These are phyloP conservation scores for Fragaria iinumae DNA, from an alignment of 306 rosid genomes.

Conservation along the genomic window DNA sequence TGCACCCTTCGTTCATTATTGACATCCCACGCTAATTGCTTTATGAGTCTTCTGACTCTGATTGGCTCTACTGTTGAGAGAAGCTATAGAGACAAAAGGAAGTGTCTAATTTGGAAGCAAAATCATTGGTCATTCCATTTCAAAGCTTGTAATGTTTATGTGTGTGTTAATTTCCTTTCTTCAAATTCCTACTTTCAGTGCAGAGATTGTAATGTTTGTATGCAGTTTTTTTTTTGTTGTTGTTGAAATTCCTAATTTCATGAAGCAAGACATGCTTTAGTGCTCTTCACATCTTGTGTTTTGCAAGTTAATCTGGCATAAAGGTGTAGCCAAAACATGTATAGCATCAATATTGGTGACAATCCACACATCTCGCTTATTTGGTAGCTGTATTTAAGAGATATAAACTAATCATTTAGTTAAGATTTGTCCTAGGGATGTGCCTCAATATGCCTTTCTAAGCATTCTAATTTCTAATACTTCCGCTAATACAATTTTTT, in stretches of 20 bases:
- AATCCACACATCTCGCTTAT: neutral
- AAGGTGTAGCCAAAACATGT: neutral
- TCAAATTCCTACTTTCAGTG: too few species aligned
- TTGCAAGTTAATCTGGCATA: neutral
- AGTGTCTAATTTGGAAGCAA: neutral
- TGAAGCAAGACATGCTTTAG: neutral
- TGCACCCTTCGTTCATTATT: neutral
- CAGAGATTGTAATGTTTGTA: neutral
- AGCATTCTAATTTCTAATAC: neutral
- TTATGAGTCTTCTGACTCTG: too few species aligned
- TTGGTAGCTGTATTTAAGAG: neutral
- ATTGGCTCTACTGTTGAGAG: neutral
- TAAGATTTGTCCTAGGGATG: conserved; percentile 3
- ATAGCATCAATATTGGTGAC: neutral
- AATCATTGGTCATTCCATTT: neutral
- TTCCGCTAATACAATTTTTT: neutral
- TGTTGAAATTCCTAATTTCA: neutral
- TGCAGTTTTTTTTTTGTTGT: too few species aligned
- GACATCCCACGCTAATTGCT: neutral
- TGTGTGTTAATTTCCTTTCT: too few species aligned
- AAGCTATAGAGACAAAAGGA: neutral
- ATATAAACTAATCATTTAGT: too few species aligned
- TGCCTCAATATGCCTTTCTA: neutral
- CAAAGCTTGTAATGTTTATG: too few species aligned
- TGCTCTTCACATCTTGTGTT: neutral